Percentiles rank a stretch among this genome's conserved stretches.
Conservation (phyloP, 2,329 filamentous ascomycete species). For the Daldinia sp. region DNA sequence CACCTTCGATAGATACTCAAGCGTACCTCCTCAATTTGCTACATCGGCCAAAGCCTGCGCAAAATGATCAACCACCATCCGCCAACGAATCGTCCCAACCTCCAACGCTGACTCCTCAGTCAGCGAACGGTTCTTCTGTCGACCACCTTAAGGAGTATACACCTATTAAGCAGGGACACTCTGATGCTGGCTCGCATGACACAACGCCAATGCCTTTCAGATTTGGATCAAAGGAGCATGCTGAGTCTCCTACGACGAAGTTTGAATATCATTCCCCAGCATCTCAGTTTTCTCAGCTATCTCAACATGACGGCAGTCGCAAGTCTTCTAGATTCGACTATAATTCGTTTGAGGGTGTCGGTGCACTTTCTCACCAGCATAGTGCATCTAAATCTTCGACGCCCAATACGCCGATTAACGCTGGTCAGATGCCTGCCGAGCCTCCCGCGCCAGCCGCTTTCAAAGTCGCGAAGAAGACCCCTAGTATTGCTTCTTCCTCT, state of each 20-base stretch:
- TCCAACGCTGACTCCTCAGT: slow-evolving; percentile 56
- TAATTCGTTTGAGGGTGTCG: slow-evolving; percentile 55
- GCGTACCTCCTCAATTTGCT: slow-evolving; percentile 87
- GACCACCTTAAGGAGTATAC: slow-evolving; percentile 43
- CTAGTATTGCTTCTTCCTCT: slow-evolving; percentile 49
- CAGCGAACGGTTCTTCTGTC: slow-evolving; percentile 47
- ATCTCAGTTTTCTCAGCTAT: slow-evolving; percentile 37
- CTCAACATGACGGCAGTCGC: slow-evolving; percentile 39
- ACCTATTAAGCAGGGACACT: slow-evolving; percentile 31
- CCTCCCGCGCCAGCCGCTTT: slow-evolving; percentile 49
- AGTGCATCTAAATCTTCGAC: slow-evolving; percentile 53
- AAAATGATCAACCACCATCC: slow-evolving; percentile 58
- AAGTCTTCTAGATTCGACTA: slow-evolving; percentile 48
- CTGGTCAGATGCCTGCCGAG: slow-evolving; percentile 42
- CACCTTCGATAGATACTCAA: slow-evolving; percentile 75
- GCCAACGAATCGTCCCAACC: slow-evolving; percentile 53
- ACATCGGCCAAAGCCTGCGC: slow-evolving; percentile 76
- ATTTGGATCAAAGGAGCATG: slow-evolving; percentile 35
- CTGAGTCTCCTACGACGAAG: slow-evolving; percentile 41
- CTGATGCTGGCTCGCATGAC: slow-evolving; percentile 40
- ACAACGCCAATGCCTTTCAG: slow-evolving; percentile 41
- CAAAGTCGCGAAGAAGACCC: slow-evolving; percentile 62
- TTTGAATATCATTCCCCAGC: slow-evolving; percentile 43
- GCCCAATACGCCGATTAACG: slow-evolving; percentile 42
- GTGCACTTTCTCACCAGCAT: slow-evolving; percentile 52